Evolutionary conservation across 129 eudicot genomes (phyloP).

Genomic region (Glebionis coronaria): DNA sequence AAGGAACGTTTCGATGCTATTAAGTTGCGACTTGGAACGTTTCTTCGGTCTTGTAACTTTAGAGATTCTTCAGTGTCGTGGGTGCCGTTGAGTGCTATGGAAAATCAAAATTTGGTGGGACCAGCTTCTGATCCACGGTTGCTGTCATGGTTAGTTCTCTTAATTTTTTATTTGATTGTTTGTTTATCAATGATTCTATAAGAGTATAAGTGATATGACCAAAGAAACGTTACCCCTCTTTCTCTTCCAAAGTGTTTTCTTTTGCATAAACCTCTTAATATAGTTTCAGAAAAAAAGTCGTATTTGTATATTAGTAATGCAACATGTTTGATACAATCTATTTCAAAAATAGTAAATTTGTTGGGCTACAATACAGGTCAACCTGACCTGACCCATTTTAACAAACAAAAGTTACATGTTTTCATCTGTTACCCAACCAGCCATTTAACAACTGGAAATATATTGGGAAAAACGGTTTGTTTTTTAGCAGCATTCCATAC

Average conservation of each 20-base stretch:
- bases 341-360: too few relatives aligned
- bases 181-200: neutral
- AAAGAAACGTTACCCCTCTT: too few relatives aligned
- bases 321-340: too few relatives aligned
- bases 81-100: conserved; percentile 96
- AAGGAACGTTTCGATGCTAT: conserved; percentile 74
- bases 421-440: neutral
- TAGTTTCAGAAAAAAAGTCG: too few relatives aligned
- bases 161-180: neutral
- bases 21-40: conserved; percentile 67
- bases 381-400: too few relatives aligned
- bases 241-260: too few relatives aligned
- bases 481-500: neutral
- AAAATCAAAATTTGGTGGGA: conserved; percentile 80
- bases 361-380: too few relatives aligned
- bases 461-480: neutral
- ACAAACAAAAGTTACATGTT: neutral
- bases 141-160: conserved; percentile 64
- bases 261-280: too few relatives aligned
- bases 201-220: too few relatives aligned
- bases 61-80: conserved; percentile 69
- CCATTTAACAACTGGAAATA: too few relatives aligned
- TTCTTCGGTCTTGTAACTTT: conserved; percentile 82
- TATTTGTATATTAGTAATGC: too few relatives aligned
- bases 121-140: conserved; percentile 64